phyloP scores from a whole-genome alignment of 257 asterid species.

The Craterostigma plantagineum region DNA sequence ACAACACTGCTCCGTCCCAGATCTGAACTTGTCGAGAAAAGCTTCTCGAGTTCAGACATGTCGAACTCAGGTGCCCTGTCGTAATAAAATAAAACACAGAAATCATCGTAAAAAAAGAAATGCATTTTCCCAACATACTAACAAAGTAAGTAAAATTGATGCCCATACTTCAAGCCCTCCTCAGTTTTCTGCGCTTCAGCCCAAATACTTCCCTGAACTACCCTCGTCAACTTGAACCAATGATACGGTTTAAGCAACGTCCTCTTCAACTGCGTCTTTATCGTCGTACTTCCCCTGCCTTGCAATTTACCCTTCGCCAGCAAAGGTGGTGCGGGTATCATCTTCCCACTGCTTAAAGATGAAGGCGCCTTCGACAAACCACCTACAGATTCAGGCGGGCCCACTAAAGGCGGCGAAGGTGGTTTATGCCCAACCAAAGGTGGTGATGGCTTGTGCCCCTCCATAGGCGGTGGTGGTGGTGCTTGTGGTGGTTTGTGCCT shows the following conservation, averaged over 20 bases:
- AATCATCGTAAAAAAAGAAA: constrained; percentile 1
- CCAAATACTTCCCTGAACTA: constrained; percentile 97
- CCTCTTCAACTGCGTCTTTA: constrained; percentile 43
- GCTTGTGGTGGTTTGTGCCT: too few species aligned
- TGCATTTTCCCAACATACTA: not conserved
- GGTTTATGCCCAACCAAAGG: constrained; percentile 10
- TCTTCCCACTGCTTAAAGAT: too few species aligned
- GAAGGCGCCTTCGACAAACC: too few species aligned
- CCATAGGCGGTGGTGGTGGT: too few species aligned
- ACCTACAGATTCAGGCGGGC: constrained; percentile 47
- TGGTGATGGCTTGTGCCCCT: not conserved
- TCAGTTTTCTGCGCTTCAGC: constrained; percentile 84
- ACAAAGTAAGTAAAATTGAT: constrained; percentile 6
- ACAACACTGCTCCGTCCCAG: constrained; percentile 35
- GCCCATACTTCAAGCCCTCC: constrained; percentile 23
- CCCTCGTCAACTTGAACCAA: constrained; percentile 97
- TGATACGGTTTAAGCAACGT: constrained; percentile 12
- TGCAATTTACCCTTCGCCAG: constrained; percentile 23
- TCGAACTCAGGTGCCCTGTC: constrained; percentile 86
- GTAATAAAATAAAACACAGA: too few species aligned
- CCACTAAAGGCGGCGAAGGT: constrained; percentile 23
- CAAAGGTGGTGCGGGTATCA: constrained; percentile 21
- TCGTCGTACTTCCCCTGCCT: constrained; percentile 50
- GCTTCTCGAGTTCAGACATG: constrained; percentile 79
- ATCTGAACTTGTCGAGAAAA: constrained; percentile 87